Percentiles rank a stretch among this genome's conserved stretches.
These are phyloP conservation scores for Sugiyamaella valdiviana DNA, from an alignment of 805 yeast species.

Conservation along the genomic window DNA sequence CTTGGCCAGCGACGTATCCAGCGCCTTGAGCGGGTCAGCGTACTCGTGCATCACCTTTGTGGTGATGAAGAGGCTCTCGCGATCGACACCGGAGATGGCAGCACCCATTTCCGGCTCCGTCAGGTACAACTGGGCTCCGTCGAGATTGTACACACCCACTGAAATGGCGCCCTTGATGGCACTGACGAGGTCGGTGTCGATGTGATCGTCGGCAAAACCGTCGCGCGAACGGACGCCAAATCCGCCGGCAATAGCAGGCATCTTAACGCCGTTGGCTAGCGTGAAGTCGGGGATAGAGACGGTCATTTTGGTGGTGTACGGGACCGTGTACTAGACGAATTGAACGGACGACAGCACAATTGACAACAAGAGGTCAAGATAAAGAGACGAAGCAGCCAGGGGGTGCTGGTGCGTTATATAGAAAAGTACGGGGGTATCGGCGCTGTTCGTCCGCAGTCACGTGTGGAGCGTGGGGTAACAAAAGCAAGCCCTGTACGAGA, in stretches of 20 bases:
- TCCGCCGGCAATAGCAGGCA: constrained; percentile 56
- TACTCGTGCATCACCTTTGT: constrained; percentile 18
- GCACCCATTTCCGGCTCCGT: constrained; percentile 67
- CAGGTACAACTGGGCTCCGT: constrained; percentile 65
- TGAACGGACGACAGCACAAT: no score
- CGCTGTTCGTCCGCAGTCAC: no score
- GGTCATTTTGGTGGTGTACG: no score
- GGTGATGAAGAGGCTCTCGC: constrained; percentile 20
- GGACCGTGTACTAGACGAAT: no score
- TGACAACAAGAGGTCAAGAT: no score
- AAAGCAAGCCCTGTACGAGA: no score
- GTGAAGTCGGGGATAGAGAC: constrained; percentile 8
- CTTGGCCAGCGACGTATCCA: constrained; percentile 37
- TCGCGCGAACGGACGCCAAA: constrained; percentile 28
- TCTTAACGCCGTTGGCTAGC: constrained; percentile 39
- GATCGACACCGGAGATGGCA: constrained; percentile 46
- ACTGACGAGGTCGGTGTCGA: constrained; percentile 28
- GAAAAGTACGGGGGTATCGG: no score
- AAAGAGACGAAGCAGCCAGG: no score
- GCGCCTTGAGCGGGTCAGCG: constrained; percentile 37
- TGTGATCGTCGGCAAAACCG: constrained; percentile 36
- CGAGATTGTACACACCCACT: constrained; percentile 66
- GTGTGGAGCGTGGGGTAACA: no score
- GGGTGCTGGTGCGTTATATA: no score
- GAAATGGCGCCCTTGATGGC: constrained; percentile 53